phyloP scores from a whole-genome alignment of 495 filamentous ascomycete species.

The Talaromyces ruber region DNA sequence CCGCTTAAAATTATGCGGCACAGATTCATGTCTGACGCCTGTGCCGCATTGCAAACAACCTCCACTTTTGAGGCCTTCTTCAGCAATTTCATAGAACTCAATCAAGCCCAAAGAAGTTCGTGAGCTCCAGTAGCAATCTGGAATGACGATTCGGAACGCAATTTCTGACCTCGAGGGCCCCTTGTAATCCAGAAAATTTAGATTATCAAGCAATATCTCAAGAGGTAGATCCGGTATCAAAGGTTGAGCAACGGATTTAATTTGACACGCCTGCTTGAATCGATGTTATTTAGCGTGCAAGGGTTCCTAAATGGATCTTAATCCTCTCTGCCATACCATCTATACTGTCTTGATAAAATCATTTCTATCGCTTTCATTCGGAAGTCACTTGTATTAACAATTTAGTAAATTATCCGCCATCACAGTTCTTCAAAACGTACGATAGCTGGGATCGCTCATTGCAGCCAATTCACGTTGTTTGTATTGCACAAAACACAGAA shows the following conservation, averaged over 20 bases:
- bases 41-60: no score
- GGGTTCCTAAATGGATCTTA: conserved; percentile 2
- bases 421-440: no score
- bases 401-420: not conserved
- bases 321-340: not conserved
- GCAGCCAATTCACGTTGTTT: no score
- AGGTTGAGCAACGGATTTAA: not conserved
- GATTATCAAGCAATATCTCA: conserved; percentile 2
- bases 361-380: no score
- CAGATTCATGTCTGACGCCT: no score
- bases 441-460: no score
- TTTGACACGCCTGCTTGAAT: conserved; percentile 1
- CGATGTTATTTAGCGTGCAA: not conserved
- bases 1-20: no score
- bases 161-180: not conserved
- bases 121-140: conserved; percentile 1
- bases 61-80: not conserved
- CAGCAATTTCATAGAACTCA: conserved; percentile 1
- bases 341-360: no score
- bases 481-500: not conserved
- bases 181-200: not conserved
- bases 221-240: not conserved
- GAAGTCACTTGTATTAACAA: not conserved
- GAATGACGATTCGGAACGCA: not conserved
- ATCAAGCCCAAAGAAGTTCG: not conserved